Evolutionary conservation across 257 asterid species (phyloP), one percentile per base, ranked within the genome.

Genomic region (Ocimum tenuiflorum): DNA sequence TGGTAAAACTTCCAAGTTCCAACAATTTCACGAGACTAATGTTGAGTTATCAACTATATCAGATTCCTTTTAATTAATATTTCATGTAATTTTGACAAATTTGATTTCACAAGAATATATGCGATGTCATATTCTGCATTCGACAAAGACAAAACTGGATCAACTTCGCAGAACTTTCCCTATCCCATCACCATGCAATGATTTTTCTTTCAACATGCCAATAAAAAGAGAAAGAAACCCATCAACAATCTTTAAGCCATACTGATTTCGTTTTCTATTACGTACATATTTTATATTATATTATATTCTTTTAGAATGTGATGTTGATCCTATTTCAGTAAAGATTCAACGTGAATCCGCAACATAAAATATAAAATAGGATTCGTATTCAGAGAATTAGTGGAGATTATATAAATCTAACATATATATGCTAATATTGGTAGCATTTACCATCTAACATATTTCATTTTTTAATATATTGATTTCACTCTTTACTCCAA

Each of bases 161-260:
- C 53, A 78, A 54, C 66, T 78, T 78, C 82, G 69, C 13, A 33
- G 79, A 78, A 78, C 68, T 64, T 78, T 78, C 82, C 73, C 42
- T 23, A 38, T 69, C 69, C 68, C 60, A 62, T 63, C 72, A 61
- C 46, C 63, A 48, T 61, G 43, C 65, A 68, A 38, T 52, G 8
- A 63, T 74, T 63, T 56, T 54, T 56, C 20, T 60, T 46, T 36
- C 4, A 1, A 36, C 6, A 2, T 18, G 4, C 52, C 52, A 55
- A 10, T 15, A 52, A 38, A 2, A 17, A 7, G 31, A 27, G 4
- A 27, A 27, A 27, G 4, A 27, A 2, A 27, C 31, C 22, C 17
- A n/a, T 18, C 50, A 13, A 65, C 20, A 19, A 33, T 49, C 45
- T 47, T 29, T 22, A n/a, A 43, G 3, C 67, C 13, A 17, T 12